Evolutionary conservation across 768 basidiomycete species (phyloP).

Genomic region (Hygrocybe coccinea): DNA sequence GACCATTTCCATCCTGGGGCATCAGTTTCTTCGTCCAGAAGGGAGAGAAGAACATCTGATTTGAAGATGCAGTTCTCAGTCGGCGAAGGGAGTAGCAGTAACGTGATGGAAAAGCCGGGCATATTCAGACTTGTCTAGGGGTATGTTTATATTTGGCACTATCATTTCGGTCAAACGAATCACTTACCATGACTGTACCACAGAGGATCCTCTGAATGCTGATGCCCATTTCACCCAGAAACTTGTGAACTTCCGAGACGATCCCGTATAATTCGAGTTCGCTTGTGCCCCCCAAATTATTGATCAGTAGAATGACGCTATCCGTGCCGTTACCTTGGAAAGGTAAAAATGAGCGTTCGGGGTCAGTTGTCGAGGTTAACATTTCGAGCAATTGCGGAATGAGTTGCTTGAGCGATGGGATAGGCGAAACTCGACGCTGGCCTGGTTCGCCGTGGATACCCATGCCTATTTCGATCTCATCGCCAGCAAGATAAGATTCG

Average conservation of each 20-base stretch:
- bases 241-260: constrained; percentile 53
- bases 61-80: constrained; percentile 37
- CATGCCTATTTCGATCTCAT: constrained; percentile 84
- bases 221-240: constrained; percentile 54
- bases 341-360: constrained; percentile 72
- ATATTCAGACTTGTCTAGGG: constrained; percentile 82
- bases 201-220: constrained; percentile 58
- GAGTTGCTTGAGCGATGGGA: constrained; percentile 66
- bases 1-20: constrained; percentile 88
- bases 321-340: constrained; percentile 54
- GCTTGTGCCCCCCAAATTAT: constrained; percentile 83
- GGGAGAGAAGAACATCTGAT: constrained; percentile 47
- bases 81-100: constrained; percentile 63
- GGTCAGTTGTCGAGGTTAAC: constrained; percentile 66
- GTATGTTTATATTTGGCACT: background rate
- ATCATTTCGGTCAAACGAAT: background rate
- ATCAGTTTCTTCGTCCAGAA: constrained; percentile 63
- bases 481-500: constrained; percentile 48
- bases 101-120: constrained; percentile 85
- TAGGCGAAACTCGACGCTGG: constrained; percentile 58
- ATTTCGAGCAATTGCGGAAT: constrained; percentile 66
- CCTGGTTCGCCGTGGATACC: constrained; percentile 92
- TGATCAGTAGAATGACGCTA: constrained; percentile 72
- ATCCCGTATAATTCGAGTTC: constrained; percentile 76
- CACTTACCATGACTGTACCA: constrained; percentile 80